phyloP scores from a whole-genome alignment of 495 filamentous ascomycete species.

The Tricharina praecox region DNA sequence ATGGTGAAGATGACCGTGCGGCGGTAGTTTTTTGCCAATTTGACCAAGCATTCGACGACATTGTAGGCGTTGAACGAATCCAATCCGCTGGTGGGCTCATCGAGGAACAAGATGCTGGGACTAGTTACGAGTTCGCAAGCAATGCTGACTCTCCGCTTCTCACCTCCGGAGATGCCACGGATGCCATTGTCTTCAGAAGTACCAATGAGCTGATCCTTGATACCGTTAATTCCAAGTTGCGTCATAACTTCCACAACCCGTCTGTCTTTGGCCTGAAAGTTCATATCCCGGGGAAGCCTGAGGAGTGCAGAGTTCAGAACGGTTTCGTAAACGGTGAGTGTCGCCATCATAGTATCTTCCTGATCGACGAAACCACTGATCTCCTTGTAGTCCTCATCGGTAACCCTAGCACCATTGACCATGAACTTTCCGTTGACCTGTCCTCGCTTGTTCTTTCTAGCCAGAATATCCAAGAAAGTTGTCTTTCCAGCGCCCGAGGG shows the following conservation, averaged over 20 bases:
- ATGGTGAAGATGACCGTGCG: slow-evolving; percentile 96
- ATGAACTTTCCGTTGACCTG: slow-evolving; percentile 65
- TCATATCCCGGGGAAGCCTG: slow-evolving; percentile 81
- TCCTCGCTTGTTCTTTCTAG: slow-evolving; percentile 93
- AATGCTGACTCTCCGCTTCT: slow-evolving; percentile 90
- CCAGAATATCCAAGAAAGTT: slow-evolving; percentile 90
- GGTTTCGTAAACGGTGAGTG: slow-evolving; percentile 93
- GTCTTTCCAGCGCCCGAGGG: slow-evolving; percentile 96
- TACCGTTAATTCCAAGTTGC: slow-evolving; percentile 82
- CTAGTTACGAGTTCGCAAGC: slow-evolving; percentile 96
- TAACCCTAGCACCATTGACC: slow-evolving; percentile 82
- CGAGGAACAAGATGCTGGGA: slow-evolving; percentile 89
- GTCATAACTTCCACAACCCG: slow-evolving; percentile 82
- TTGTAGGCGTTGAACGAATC: slow-evolving; percentile 96
- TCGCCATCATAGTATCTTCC: slow-evolving; percentile 94
- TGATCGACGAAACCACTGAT: slow-evolving; percentile 96
- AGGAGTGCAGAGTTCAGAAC: slow-evolving; percentile 88
- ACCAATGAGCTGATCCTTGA: slow-evolving; percentile 87
- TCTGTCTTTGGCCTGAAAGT: slow-evolving; percentile 64
- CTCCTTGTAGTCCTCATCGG: slow-evolving; percentile 68
- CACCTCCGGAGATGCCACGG: slow-evolving; percentile 88
- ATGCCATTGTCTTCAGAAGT: slow-evolving; percentile 81
- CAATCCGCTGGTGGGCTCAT: slow-evolving; percentile 89
- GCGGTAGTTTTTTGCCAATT: slow-evolving; percentile 85
- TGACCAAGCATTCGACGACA: slow-evolving; percentile 89